Evolutionary conservation across 2,329 filamentous ascomycete species (phyloP).

Genomic region (Hymenoscyphus infarciens): DNA sequence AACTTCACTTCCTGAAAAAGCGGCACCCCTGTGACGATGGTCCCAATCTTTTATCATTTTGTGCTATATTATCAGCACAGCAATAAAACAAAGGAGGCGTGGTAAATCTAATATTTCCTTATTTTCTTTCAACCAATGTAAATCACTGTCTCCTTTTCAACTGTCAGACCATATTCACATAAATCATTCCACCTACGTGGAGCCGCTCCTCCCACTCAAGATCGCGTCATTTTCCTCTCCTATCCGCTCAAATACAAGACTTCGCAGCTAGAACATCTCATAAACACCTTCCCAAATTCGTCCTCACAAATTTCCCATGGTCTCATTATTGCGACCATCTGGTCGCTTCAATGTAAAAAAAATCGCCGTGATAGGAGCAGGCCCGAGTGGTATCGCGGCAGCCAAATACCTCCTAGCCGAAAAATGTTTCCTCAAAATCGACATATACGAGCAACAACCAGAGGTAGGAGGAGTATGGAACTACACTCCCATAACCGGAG

Average conservation of each 20-base stretch:
- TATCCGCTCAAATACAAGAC: too few relatives aligned
- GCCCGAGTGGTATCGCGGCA: slow-evolving; percentile 72
- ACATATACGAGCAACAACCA: slow-evolving; percentile 77
- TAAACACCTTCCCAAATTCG: too few relatives aligned
- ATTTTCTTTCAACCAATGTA: too few relatives aligned
- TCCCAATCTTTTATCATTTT: too few relatives aligned
- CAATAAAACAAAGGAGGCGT: too few relatives aligned
- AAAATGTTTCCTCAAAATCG: slow-evolving; percentile 64
- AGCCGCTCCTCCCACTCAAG: background rate
- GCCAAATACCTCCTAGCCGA: slow-evolving; percentile 79
- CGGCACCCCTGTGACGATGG: background rate
- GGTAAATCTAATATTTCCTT: too few relatives aligned
- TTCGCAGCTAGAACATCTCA: too few relatives aligned
- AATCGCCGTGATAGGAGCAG: slow-evolving; percentile 79
- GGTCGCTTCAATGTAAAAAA: slow-evolving; percentile 44
- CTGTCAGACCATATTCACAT: too few relatives aligned
- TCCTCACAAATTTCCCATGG: slow-evolving; percentile 20
- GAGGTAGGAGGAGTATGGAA: slow-evolving; percentile 84
- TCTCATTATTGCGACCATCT: slow-evolving; percentile 20
- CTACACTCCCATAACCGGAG: slow-evolving; percentile 52
- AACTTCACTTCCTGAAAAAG: background rate
- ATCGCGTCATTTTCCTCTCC: too few relatives aligned
- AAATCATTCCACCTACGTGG: too few relatives aligned
- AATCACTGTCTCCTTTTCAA: too few relatives aligned
- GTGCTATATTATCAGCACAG: too few relatives aligned